Evolutionary conservation across 139 green algal species (phyloP), one percentile per base, ranked within the genome.

Genomic region (Tetratostichococcus sp.): DNA sequence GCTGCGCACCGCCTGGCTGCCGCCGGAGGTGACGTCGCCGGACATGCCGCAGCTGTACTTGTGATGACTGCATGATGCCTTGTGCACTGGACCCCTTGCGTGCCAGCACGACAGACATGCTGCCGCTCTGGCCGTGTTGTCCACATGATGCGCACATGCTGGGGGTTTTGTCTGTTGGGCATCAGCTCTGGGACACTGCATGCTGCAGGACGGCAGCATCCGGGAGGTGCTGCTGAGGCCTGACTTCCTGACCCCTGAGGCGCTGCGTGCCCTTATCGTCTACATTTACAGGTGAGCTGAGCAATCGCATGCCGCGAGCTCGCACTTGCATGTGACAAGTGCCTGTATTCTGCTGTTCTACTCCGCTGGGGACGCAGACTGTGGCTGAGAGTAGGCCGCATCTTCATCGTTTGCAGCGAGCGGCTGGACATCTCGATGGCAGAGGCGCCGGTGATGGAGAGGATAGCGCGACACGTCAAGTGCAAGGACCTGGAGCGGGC

Each of bases 341-440:
- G n/a, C n/a, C n/a, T n/a, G n/a, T 50, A 50, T 50, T 21, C 39
- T 50, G 39, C 39, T 21, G 39, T 50, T 50, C 39, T 50, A 11
- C 39, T 50, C 11, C 8, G 8, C 39, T 50, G 39, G n/a, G n/a
- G n/a, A n/a, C n/a, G n/a, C n/a, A n/a, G n/a, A n/a, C n/a, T n/a
- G n/a, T n/a, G n/a, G n/a, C n/a, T n/a, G n/a, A n/a, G n/a, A n/a
- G n/a, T n/a, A n/a, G n/a, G n/a, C n/a, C n/a, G n/a, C n/a, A n/a
- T n/a, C n/a, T n/a, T 21, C 28, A 70, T 70, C n/a, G 2, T 50
- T 2, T 70, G 67, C 50, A 62, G 50, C 19, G 74, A 78, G 72
- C 67, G 77, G 23, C 30, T 82, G 57, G 77, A 82, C 43, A 65
- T 75, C 31, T 25, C 30, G 28, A 78, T 75, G 30, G 66, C 69